Percentiles rank a stretch among this genome's conserved stretches.
phyloP scores from a whole-genome alignment of 192 early-diverging fungal species.

The Coemansia sp. region DNA sequence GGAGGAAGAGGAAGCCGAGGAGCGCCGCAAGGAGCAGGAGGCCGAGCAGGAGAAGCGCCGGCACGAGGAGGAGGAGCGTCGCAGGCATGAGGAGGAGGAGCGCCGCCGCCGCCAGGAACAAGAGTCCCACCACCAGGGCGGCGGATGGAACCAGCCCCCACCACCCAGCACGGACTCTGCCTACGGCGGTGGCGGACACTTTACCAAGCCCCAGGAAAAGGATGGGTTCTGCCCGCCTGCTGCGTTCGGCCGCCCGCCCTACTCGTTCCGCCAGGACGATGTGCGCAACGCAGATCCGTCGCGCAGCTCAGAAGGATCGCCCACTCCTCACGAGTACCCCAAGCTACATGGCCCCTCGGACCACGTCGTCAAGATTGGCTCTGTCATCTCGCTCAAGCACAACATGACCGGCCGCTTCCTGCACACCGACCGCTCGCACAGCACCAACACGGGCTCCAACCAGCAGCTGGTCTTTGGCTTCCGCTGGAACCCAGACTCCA shows the following conservation, averaged over 20 bases:
- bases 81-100: conserved; percentile 17
- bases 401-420: conserved; percentile 55
- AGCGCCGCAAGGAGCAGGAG: conserved; percentile 10
- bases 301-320: conserved; percentile 42
- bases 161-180: conserved; percentile 26
- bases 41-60: conserved; percentile 17
- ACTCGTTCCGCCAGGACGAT: conserved; percentile 41
- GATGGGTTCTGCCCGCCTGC: conserved; percentile 33
- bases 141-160: conserved; percentile 5
- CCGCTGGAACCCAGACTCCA: conserved; percentile 42
- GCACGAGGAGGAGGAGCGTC: conserved; percentile 13
- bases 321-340: conserved; percentile 44
- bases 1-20: conserved; percentile 20
- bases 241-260: conserved; percentile 23
- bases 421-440: conserved; percentile 43
- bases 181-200: conserved; percentile 23
- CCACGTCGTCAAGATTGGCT: conserved; percentile 44
- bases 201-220: conserved; percentile 1
- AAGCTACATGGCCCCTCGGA: conserved; percentile 32
- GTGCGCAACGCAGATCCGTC: conserved; percentile 39
- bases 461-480: conserved; percentile 58
- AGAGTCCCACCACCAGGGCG: conserved; percentile 4
- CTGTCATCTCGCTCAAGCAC: conserved; percentile 58
- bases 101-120: conserved; percentile 7
- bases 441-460: conserved; percentile 52